A percentile compares a stretch with the other conserved stretches of the same genome.
Evolutionary conservation across 768 basidiomycete genomes (phyloP).

Genomic region (Tylopilus plumbeoviolaceoides): DNA sequence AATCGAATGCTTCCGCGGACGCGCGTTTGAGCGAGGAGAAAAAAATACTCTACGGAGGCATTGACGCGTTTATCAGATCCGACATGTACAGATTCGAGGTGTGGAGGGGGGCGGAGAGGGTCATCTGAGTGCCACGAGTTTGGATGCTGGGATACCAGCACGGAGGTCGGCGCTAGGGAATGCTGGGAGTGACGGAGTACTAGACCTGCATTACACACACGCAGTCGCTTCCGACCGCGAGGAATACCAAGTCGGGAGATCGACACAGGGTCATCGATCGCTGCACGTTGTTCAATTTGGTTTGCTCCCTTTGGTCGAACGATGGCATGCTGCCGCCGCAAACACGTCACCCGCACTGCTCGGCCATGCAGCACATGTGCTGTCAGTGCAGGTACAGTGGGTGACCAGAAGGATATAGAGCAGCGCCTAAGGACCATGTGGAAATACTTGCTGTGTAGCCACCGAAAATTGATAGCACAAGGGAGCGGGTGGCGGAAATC

Average conservation of each 20-base stretch:
- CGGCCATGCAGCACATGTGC: neutral
- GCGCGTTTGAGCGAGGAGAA: neutral
- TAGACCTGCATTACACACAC: neutral
- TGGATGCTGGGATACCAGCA: neutral
- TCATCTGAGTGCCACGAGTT: slow-evolving; percentile 4
- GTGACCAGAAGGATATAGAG: neutral
- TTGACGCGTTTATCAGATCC: slow-evolving; percentile 8
- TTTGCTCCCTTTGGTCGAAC: neutral
- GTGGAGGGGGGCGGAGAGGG: neutral
- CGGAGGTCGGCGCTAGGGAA: neutral
- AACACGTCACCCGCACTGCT: neutral
- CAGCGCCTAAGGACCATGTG: neutral
- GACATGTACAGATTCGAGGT: slow-evolving; percentile 3
- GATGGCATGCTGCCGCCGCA: neutral
- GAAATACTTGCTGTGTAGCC: neutral
- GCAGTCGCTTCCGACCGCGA: neutral
- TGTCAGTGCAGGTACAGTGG: neutral
- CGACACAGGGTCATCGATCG: slow-evolving; percentile 1
- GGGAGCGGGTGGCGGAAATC: neutral
- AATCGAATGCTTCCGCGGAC: slow-evolving; percentile 7
- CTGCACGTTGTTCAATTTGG: neutral
- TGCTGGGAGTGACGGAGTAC: neutral
- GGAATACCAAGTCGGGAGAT: neutral
- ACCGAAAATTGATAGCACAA: neutral
- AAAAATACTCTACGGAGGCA: neutral